These are phyloP conservation scores for Hymenoscyphus repandus DNA, from an alignment of 2,329 filamentous ascomycete species.

Conservation along the genomic window DNA sequence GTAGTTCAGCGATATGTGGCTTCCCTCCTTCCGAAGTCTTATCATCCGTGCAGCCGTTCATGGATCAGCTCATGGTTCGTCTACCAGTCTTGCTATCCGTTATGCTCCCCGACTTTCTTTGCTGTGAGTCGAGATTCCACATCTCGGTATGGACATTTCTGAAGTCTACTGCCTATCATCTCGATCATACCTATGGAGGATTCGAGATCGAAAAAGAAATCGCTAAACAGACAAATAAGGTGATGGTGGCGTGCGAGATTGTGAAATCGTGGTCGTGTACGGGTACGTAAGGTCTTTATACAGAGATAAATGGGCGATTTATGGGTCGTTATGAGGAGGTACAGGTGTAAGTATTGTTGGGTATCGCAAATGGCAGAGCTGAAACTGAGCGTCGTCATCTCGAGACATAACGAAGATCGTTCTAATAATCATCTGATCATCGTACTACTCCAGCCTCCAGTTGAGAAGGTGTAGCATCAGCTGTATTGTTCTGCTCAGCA, in stretches of 20 bases:
- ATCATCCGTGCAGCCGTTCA: not conserved
- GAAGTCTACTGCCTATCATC: no score
- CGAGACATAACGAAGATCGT: not conserved
- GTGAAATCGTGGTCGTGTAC: slow-evolving; percentile 7
- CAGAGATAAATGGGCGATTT: not conserved
- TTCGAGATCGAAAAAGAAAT: slow-evolving; percentile 7
- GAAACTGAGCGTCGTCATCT: no score
- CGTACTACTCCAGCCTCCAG: slow-evolving; percentile 29
- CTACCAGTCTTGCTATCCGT: no score
- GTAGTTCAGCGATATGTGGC: no score
- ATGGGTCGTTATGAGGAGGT: slow-evolving; percentile 1
- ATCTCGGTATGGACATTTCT: no score
- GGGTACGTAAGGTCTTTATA: not conserved
- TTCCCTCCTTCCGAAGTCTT: not conserved
- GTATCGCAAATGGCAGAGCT: slow-evolving; percentile 8
- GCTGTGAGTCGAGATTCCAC: no score
- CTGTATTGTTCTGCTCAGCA: not conserved
- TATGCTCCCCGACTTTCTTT: no score
- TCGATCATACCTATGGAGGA: no score
- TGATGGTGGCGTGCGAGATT: not conserved
- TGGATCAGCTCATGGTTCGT: no score
- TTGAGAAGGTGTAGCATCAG: slow-evolving; percentile 27
- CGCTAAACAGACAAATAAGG: slow-evolving; percentile 21
- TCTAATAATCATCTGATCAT: slow-evolving; percentile 12
- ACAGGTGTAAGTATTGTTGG: slow-evolving; percentile 3